These are phyloP conservation scores for Corymbia maculata DNA, from an alignment of 345 rosid genomes.

Conservation along the genomic window DNA sequence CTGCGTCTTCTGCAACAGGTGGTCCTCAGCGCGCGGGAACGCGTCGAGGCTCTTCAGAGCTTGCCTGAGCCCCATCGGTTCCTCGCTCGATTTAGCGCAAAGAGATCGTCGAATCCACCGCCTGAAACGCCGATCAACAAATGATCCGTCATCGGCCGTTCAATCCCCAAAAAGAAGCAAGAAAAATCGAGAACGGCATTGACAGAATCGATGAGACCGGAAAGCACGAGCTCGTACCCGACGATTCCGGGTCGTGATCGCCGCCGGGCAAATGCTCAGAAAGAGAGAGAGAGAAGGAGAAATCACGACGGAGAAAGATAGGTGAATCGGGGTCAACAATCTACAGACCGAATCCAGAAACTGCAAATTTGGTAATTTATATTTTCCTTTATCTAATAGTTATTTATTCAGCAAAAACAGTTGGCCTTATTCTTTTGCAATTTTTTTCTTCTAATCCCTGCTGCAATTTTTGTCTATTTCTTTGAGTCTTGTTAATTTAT, in stretches of 20 bases:
- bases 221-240: background rate
- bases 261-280: background rate
- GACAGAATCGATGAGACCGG: background rate
- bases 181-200: background rate
- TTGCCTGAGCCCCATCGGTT: slow-evolving; percentile 71
- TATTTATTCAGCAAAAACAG: too few species aligned
- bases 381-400: background rate
- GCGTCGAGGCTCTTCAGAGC: slow-evolving; percentile 83
- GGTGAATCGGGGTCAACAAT: background rate
- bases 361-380: background rate
- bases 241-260: background rate
- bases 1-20: slow-evolving; percentile 81
- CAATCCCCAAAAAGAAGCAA: background rate
- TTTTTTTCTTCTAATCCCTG: too few species aligned
- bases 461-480: background rate
- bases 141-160: background rate
- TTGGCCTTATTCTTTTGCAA: too few species aligned
- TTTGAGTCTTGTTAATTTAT: background rate
- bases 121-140: background rate
- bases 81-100: background rate
- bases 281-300: background rate
- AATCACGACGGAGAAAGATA: background rate
- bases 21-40: slow-evolving; percentile 96
- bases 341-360: background rate
- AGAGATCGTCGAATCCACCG: background rate